Evolutionary conservation across 106 monocot genomes (phyloP), one percentile per base, ranked within the genome.

Genomic region (Cymbidium sinense): DNA sequence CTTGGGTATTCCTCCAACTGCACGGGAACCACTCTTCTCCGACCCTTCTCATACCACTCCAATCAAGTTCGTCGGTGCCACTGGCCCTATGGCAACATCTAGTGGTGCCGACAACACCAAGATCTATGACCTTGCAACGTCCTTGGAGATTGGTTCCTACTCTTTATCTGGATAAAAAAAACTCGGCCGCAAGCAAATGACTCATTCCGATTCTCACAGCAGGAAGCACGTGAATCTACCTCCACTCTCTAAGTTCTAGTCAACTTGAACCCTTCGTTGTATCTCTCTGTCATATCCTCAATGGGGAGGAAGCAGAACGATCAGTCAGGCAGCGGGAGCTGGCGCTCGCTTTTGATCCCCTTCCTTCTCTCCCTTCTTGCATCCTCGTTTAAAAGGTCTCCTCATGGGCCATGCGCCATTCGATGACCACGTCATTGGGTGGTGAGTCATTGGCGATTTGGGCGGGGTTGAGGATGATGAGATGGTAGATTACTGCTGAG

Each of bases 1-100:
- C n/a, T n/a, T n/a, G n/a, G n/a, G n/a, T n/a, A n/a, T n/a, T n/a
- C n/a, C n/a, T n/a, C n/a, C n/a, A n/a, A n/a, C n/a, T n/a, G n/a
- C n/a, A n/a, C n/a, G n/a, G n/a, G n/a, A n/a, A n/a, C 81, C 83
- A 28, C 83, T 92, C 85, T 95, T 95, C 86, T 90, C 93, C 73
- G 88, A 93, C 80, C 87, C 95, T 7, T 79, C 95, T 64, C 94
- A 95, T 80, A 75, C 80, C 34, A 82, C 77, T 73, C 85, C 90
- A 30, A 90, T 95, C 88, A 93, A 93, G 75, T 86, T 76, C 85
- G 81, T 85, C 80, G 89, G 89, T 43, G 85, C 83, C 62, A 78
- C 87, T 39, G 89, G 91, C 44, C 86, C 88, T 50, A 65, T 91
- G 41, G 96, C 93, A 23, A 93, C 91, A 7, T 88, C 96, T 62